Conservation (phyloP, 164 flowering plant genomes). For the Stephania yunnanensis region DNA sequence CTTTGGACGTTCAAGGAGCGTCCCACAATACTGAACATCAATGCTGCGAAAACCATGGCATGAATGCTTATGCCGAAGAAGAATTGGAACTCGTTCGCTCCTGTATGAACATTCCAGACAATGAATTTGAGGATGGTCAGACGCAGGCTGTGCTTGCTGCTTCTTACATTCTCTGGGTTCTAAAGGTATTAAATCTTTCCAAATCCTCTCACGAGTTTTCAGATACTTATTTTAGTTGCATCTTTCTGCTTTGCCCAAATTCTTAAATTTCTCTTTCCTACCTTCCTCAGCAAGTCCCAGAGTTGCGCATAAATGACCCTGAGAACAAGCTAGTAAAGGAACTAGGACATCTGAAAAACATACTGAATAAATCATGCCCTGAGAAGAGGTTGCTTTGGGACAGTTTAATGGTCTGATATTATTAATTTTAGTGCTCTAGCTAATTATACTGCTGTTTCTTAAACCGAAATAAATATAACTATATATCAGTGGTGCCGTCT, state of each 20-base stretch:
- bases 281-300: constrained; percentile 33
- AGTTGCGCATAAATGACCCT: constrained; percentile 15
- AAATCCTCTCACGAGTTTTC: neutral
- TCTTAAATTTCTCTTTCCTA: neutral
- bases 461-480: no score
- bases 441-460: neutral
- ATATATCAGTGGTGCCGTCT: no score
- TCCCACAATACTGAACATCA: constrained; percentile 10
- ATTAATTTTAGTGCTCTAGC: neutral
- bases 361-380: constrained; percentile 43
- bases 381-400: constrained; percentile 54
- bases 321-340: constrained; percentile 28
- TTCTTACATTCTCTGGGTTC: constrained; percentile 63
- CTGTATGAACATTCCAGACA: constrained; percentile 37
- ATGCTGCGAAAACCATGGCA: constrained; percentile 1
- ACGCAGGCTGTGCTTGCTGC: constrained; percentile 57
- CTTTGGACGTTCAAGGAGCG: constrained; percentile 5
- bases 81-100: constrained; percentile 48
- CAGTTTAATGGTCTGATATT: constrained; percentile 8
- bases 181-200: constrained; percentile 34
- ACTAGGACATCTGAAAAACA: constrained; percentile 26
- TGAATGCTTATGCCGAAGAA: constrained; percentile 32
- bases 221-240: neutral
- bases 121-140: constrained; percentile 57
- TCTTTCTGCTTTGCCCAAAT: neutral